Evolutionary conservation across 768 basidiomycete species (phyloP), one percentile per base, ranked within the genome.

Genomic region (Sporobolomyces phaffii): DNA sequence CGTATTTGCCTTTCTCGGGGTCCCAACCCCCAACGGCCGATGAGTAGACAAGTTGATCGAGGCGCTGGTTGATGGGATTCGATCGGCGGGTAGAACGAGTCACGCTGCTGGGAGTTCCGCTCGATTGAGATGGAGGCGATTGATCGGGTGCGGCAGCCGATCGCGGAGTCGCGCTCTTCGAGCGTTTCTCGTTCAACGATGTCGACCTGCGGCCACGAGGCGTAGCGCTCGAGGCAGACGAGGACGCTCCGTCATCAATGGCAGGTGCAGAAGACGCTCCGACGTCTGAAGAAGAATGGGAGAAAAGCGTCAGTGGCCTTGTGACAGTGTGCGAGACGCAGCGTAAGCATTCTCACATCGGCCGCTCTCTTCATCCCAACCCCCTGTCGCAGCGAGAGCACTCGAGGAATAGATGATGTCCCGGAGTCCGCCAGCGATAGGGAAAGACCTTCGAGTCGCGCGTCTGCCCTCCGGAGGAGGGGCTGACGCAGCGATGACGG

Each of bases 391-490:
- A 0, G 59, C 52, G 18, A 60, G 45, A 0, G 53, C 53, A 11
- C 43, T 53, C 1, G 60, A 60, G n/a, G 59, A 61, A 60, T 66
- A 61, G 38, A 66, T 57, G 15, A 66, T 24, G 40, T 66, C 60
- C 13, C 29, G 20, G 2, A 66, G 45, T 0, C 24, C 17, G 28
- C 20, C 26, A 1, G 52, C 45, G 31, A 66, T 60, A 8, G 65
- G 65, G 60, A 61, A 66, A 9, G 65, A 66, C 7, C 51, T 34
- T 0, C 65, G 44, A 3, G 65, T 66, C 13, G 59, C 53, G 15
- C 65, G 48, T 17, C 29, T 29, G 11, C 65, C 51, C 3, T 56
- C 65, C 11, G 65, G 59, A 24, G 53, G 64, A 15, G 40, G 3
- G 14, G 62, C 20, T 20, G 53, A 5, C 1, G 38, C 1, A 49